Evolutionary conservation across 306 rosid species (phyloP), one percentile per base, ranked within the genome.

Genomic region (Mucuna pruriens): DNA sequence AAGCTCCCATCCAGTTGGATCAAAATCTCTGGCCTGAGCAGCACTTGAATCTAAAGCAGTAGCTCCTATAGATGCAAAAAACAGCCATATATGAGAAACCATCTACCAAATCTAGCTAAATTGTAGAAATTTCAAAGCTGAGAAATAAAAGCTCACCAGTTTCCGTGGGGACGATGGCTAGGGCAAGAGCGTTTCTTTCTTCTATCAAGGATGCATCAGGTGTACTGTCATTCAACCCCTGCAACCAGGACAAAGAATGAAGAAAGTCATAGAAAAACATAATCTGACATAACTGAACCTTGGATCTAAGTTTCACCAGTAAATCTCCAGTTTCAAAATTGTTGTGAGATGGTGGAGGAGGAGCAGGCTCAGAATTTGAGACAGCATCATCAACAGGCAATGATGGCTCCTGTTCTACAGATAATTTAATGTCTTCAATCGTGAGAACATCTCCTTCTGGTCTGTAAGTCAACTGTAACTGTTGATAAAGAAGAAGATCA

Each of bases 1-100:
- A 65, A 93, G 91, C 76, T 93, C 97, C 97, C 97, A 93, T 26
- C 97, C 97, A 11, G 89, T 89, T 52, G 97, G 91, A 84, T 91
- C 97, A 87, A 87, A 93, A 84, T 87, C 90, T 20, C 82, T 90
- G 23, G 85, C 54, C 71, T 83, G 92, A 17, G 76, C 42, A 17
- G 86, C 81, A 73, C 76, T 82, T 34, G 92, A 76, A 75, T 78
- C 73, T 78, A 90, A 88, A 54, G 90, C 86, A 40, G 93, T 88
- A 10, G 88, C 25, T 45, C 86, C 87, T 86, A 71, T 63, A 26
- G 25, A 65, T 25, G 77, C 34, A 72, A 49, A 77, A 55, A 65
- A 31, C 70, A 55, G 58, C 40, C 61, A 75, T 40, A 25, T 17
- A 15, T 77, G 34, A 52, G 77, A 79, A 75, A 52, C 44, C 48